Evolutionary conservation across 192 early-diverging fungal genomes (phyloP), one percentile per base, ranked within the genome.

Genomic region (Umbelopsis vinacea): DNA sequence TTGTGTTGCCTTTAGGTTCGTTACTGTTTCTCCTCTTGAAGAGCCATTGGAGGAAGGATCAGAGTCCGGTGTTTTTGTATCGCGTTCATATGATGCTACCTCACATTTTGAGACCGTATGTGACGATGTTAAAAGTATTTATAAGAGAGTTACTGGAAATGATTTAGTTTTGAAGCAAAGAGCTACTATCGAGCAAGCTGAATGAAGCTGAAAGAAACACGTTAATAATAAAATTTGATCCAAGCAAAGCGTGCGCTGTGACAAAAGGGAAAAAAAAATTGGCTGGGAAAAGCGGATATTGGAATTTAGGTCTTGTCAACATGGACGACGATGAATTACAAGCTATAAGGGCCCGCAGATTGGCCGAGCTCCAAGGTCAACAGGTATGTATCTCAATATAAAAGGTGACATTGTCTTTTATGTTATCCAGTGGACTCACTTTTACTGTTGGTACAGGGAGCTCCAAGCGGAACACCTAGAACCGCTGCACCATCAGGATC

Each of bases 31-130:
- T 33, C 91, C 96, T 57, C 70, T 99, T 37, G 93, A 91, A 69
- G 96, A 94, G 80, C 98, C 98, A 19, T 67, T 89, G 19, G 84
- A 86, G 7, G 92, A 98, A 74, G 97, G 97, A 63, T 91, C 76
- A 19, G 78, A 82, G 24, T 94, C 96, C 69, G 85, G 92, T 63
- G 91, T 96, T 46, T 99, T 90, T 79, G 86, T 99, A 66, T 93
- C 94, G 75, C 92, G 94, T 79, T 96, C 95, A 38, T 99, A 98
- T 83, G 98, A 99, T 84, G 95, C 98, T 47, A 97, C 97, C 40
- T 96, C 94, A 40, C 97, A 99, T 89, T 99, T 98, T 89, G 98
- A 96, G 83, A 95, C 98, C 52, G 93, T 97, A 21, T 96, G 94
- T 80, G 91, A 94, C 63, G 97, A 99, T 77, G 96, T 99, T 48